Base-by-base conservation (phyloP, 805 yeast genomes). In the Cyberlindnera xylosilytica region DNA sequence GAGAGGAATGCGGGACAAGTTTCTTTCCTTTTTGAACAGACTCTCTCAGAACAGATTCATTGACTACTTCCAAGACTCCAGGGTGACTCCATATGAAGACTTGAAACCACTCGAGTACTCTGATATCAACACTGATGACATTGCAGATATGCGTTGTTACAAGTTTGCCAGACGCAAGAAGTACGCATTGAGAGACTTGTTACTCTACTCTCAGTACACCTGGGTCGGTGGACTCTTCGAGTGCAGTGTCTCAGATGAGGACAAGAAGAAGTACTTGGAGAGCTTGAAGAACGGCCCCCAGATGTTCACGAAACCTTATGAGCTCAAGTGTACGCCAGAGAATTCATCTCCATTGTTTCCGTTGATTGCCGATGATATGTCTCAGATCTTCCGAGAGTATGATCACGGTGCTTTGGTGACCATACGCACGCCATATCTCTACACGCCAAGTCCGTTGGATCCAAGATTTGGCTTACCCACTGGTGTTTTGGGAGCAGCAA, bases 181-280 rank as follows among this genome's bases (percentile, higher is more conserved):
- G 49, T 81, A 74, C 51, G 75, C 77, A 0, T 57, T 56, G 11
- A 63, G 78, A 38, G 60, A 69, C 22, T 38, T 70, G 10, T 68
- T 74, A 1, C 54, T 78, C 6, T 79, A 69, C 52, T 62, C 76
- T 13, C 87, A 88, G 0, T 64, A 70, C 16, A 71, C 79, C 0
- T 75, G 76, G 62, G 75, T 84, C 2, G 91, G 90, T 6, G 88
- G 80, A 0, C 50, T 83, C 2, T 84, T 72, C 57, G 69, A 70
- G 41, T 79, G 85, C 52, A 61, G 69, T 11, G 44, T 73, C 1
- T 52, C 69, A 2, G 44, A 53, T 16, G 60, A 54, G 1, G 50
- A 49, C 5, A 69, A 65, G 42, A 27, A 17, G 34, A 45, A 38
- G 22, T 61, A 52, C 38, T 53, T 57, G 43, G 47, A 40, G 22